Base-by-base conservation (phyloP, 331 rosid genomes). In the Ulmus americana region DNA sequence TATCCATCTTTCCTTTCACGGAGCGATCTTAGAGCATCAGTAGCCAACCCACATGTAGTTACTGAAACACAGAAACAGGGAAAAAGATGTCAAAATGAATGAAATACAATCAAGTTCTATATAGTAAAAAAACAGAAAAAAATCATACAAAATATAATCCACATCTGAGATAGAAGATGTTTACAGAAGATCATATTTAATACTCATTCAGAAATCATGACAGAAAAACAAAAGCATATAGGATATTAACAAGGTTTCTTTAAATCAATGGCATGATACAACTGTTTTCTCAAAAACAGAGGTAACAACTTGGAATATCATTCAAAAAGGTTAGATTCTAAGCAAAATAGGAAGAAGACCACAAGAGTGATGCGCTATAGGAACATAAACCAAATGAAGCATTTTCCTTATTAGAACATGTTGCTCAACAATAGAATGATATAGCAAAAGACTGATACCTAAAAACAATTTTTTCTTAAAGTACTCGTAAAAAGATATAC, bases 1-100 rank as follows among this genome's bases (percentile, higher is more conserved):
- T 85, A 94, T 15, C 88, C 96, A 40, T 90, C 91, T 75, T 94
- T 94, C 71, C 83, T 81, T 60, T 94, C 96, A 0, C 99, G 87
- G 42, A 94, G 99, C 82, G 84, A 67, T 78, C 70, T 81, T 10
- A 94, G 75, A 41, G 99, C 99, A 10, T 90, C 87, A 54, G 81
- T 87, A 56, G 97, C 99, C 51, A 87, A 76, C 61, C 87, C 76
- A 70, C 99, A 94, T 40, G 99, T 90, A 1, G 95, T 94, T 63
- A 90, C 99, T 94, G 97, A 74, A 72, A 59, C 67, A 68, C 1
- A 68, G 15, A 61, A 69, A 16, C 12, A 14, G 20, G 55, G 1
- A 38, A 63, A 39, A 58, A 49, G 45, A 6, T 35, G 46, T 81
- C 62, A 70, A 76, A 71, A 55, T 47, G 10, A 58, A n/a, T 20